A percentile compares a stretch with the other conserved stretches of the same genome.
Evolutionary conservation across 2,329 filamentous ascomycete genomes (phyloP).

Genomic region (Mycogone perniciosa): DNA sequence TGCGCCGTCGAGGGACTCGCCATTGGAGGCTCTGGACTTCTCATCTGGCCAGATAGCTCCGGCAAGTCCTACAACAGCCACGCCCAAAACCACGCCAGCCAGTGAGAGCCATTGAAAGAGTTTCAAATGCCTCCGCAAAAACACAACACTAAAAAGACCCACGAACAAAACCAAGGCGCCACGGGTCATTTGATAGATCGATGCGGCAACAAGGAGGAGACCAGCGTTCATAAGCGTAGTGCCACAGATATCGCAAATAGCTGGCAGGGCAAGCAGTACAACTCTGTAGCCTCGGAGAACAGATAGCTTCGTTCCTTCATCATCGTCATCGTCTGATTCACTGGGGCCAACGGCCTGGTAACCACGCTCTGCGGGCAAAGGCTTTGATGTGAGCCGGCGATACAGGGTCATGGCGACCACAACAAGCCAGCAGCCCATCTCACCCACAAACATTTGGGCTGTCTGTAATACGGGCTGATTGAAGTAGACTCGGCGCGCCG

Average conservation of each 20-base stretch:
- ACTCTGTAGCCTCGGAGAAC: conserved; percentile 66
- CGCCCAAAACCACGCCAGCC: conserved; percentile 78
- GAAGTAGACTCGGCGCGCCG: conserved; percentile 64
- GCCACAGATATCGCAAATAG: conserved; percentile 87
- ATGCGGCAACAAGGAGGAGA: conserved; percentile 85
- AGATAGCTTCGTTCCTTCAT: conserved; percentile 36
- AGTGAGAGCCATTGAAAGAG: conserved; percentile 92
- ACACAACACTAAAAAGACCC: conserved; percentile 87
- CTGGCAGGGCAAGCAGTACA: conserved; percentile 71
- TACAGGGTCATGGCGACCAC: conserved; percentile 65
- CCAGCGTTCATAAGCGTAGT: conserved; percentile 98
- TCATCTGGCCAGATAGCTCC: conserved; percentile 72
- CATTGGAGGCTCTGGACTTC: conserved; percentile 37
- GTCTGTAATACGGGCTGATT: conserved; percentile 96
- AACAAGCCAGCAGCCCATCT: conserved; percentile 94
- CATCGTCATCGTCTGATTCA: conserved; percentile 25
- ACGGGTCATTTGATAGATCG: conserved; percentile 98
- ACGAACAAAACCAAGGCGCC: conserved; percentile 94
- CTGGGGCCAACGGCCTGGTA: conserved; percentile 61
- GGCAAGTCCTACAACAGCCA: conserved; percentile 82
- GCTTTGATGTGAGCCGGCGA: conserved; percentile 45
- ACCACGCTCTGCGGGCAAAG: conserved; percentile 40
- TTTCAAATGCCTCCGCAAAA: conserved; percentile 71
- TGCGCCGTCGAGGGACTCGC: conserved; percentile 28
- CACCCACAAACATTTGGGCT: conserved; percentile 95